Conservation (phyloP, 2,329 filamentous ascomycete genomes). For the Sporothrix dimorphospora region DNA sequence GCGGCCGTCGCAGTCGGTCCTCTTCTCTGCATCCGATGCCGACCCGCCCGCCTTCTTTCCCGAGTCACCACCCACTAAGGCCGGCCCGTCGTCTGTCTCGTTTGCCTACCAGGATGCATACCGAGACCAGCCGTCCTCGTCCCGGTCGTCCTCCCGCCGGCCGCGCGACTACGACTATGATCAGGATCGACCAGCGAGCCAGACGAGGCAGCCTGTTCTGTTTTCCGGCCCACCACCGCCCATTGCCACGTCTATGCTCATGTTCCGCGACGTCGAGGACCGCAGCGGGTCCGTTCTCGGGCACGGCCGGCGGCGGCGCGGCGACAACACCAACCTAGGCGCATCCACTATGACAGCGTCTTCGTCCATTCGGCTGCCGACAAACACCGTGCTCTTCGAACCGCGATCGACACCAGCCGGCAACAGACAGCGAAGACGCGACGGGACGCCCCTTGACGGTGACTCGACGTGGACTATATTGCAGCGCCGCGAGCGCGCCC, state of each 20-base stretch:
- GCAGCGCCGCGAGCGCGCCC: constrained; percentile 49
- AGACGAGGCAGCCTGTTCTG: constrained; percentile 41
- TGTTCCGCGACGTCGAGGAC: constrained; percentile 43
- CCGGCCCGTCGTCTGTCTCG: constrained; percentile 7
- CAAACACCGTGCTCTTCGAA: constrained; percentile 48
- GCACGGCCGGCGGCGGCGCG: background rate
- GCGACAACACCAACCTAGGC: background rate
- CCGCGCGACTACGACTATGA: constrained; percentile 16
- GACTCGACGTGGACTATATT: constrained; percentile 54
- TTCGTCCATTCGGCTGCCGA: constrained; percentile 34
- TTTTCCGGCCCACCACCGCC: constrained; percentile 57
- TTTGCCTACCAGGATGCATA: constrained; percentile 26
- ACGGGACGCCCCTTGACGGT: constrained; percentile 36
- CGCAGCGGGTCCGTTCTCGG: constrained; percentile 11
- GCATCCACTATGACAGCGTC: constrained; percentile 27
- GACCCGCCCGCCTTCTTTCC: constrained; percentile 27
- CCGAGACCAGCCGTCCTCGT: constrained; percentile 22
- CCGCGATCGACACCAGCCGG: constrained; percentile 13
- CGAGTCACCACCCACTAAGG: background rate
- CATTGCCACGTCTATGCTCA: constrained; percentile 49
- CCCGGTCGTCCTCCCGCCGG: constrained; percentile 27
- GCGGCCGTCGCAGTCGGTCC: constrained; percentile 37
- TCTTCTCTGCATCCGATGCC: constrained; percentile 31
- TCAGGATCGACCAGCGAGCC: constrained; percentile 25
- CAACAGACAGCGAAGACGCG: constrained; percentile 16